Evolutionary conservation across 129 eudicot species (phyloP), one percentile per base, ranked within the genome.

Genomic region (Calendula officinalis): DNA sequence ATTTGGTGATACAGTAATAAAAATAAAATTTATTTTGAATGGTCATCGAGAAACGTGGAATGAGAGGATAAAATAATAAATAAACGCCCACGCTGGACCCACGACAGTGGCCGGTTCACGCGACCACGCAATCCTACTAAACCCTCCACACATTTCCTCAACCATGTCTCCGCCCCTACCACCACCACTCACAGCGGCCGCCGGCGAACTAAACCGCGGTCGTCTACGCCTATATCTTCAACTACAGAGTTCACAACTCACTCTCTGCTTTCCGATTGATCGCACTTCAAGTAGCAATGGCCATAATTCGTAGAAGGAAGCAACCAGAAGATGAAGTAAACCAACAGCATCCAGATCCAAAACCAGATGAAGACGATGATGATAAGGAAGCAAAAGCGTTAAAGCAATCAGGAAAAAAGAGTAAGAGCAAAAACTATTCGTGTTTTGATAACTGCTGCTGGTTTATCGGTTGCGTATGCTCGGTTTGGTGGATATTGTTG

Each of bases 381-480:
- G 69, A 71, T 50, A 71, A 71, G 53, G 61, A 71, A 49, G 43
- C 49, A 60, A 70, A 60, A 30, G 50, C 77, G 6, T 17, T 5
- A 6, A 72, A 44, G 17, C 43, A 6, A 2, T 1, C 53, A 14
- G 27, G 2, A 5, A 15, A 56, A 11, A 77, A 63, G 46, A 6
- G 5, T 8, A 73, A 50, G 63, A 54, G 16, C 34, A 73, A 74
- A 35, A 76, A 62, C 13, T 88, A 91, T 87, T 85, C 96, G 33
- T 92, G 99, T 44, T 3, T 88, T 15, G 99, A 92, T 47, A 88
- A 49, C 56, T 92, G 96, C 30, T 92, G 99, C 46, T 92, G 99
- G 99, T 73, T 88, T 3, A 74, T 92, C 0, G 99, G 99, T 3
- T 81, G 90, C 55, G 76, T 88, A 1, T 92, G 99, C 39, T 55